Evolutionary conservation across 1,284 basidiomycete genomes (phyloP).

Genomic region (Xanthoconium separans): DNA sequence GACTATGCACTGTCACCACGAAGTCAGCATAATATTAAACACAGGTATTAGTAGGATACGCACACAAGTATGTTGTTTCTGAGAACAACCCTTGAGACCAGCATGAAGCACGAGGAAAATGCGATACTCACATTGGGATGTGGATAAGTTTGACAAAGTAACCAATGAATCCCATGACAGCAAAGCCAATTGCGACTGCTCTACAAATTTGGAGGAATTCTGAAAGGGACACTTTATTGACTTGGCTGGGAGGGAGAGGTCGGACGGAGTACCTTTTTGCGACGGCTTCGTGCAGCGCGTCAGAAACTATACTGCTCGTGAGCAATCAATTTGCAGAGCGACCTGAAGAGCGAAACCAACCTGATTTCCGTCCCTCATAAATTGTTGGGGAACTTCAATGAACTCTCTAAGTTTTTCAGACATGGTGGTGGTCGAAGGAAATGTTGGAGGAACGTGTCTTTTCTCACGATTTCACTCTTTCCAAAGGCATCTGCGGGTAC

Average conservation of each 20-base stretch:
- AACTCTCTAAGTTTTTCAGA: constrained; percentile 91
- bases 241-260: not conserved
- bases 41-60: constrained; percentile 37
- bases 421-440: constrained; percentile 49
- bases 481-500: not conserved
- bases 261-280: constrained; percentile 71
- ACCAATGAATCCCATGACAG: constrained; percentile 97
- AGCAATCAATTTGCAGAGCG: not conserved
- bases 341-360: constrained; percentile 42
- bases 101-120: not conserved
- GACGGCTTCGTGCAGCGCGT: constrained; percentile 98
- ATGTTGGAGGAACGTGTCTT: constrained; percentile 24
- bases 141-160: constrained; percentile 96
- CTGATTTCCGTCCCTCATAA: constrained; percentile 91
- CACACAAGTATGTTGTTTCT: constrained; percentile 96
- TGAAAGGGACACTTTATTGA: constrained; percentile 34
- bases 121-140: constrained; percentile 82
- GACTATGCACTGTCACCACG: constrained; percentile 52
- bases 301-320: constrained; percentile 67
- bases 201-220: constrained; percentile 92
- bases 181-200: constrained; percentile 93
- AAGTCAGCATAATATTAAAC: constrained; percentile 9
- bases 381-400: constrained; percentile 89
- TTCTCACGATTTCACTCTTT: not conserved
- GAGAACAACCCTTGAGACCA: constrained; percentile 24